A percentile compares a stretch with the other conserved stretches of the same genome.
Evolutionary conservation across 2,329 filamentous ascomycete species (phyloP).

Genomic region (Cladosporium sp.): DNA sequence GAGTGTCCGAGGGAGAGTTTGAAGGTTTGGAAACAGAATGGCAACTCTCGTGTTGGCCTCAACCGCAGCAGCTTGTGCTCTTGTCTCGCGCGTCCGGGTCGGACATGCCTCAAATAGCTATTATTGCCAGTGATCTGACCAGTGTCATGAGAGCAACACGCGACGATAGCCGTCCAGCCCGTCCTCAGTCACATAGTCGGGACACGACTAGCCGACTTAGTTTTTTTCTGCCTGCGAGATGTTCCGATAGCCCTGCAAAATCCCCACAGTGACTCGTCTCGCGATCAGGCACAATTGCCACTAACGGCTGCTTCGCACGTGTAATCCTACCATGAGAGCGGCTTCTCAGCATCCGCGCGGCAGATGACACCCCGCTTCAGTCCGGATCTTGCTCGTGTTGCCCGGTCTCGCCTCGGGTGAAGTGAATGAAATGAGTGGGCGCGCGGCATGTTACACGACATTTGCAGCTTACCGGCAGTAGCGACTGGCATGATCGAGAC

Average conservation of each 20-base stretch:
- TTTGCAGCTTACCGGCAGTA: not conserved
- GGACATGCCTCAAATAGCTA: not conserved
- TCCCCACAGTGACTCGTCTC: not conserved
- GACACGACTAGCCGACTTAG: slow-evolving; percentile 1
- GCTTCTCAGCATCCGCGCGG: slow-evolving; percentile 3
- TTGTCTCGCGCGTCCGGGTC: not conserved
- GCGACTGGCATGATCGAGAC: too few species aligned
- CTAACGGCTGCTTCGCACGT: too few species aligned
- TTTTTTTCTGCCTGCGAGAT: slow-evolving; percentile 5
- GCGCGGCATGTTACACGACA: not conserved
- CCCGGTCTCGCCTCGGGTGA: too few species aligned
- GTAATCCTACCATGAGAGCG: too few species aligned
- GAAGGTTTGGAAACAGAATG: not conserved
- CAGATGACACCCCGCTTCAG: not conserved
- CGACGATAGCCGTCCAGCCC: not conserved
- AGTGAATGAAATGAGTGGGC: too few species aligned
- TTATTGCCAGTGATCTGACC: too few species aligned
- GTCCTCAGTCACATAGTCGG: too few species aligned
- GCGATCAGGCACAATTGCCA: too few species aligned
- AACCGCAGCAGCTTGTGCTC: slow-evolving; percentile 5
- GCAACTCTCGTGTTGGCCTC: not conserved
- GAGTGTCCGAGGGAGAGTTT: not conserved
- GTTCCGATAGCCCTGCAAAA: slow-evolving; percentile 4
- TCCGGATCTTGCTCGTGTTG: not conserved
- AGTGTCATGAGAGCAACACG: too few species aligned